Evolutionary conservation across 2,329 filamentous ascomycete genomes (phyloP), one percentile per base, ranked within the genome.

Genomic region (Hypoxylon sp.): DNA sequence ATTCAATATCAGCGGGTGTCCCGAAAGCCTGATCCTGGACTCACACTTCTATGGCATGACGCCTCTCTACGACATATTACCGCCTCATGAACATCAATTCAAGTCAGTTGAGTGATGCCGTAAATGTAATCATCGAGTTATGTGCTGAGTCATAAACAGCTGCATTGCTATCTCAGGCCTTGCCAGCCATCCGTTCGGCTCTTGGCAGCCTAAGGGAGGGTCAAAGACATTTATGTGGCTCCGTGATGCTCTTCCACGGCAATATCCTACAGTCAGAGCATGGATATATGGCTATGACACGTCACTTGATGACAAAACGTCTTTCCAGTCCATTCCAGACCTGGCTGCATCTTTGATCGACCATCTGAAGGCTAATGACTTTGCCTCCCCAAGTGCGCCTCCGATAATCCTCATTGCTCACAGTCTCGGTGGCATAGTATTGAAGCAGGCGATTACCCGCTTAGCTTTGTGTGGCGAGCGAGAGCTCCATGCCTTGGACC

Each of bases 81-180:
- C 34, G 11, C 14, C 34, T 51, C 34, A 39, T 9, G 47, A 51
- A 30, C 16, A 57, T 39, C 1, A 39, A 16, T 39, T 39, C n/a
- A 39, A 39, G 34, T 39, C n/a, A 39, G 34, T 16, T n/a, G n/a
- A n/a, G n/a, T n/a, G 2, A 16, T 2, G n/a, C 6, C 34, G 16
- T 16, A 39, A 39, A 16, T n/a, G n/a, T 8, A 39, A n/a, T 16
- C 34, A 16, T 3, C 14, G n/a, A 16, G n/a, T 39, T 39, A 39
- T 39, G 5, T 39, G n/a, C 34, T 39, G n/a, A 39, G 34, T 39
- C 43, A 6, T 8, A n/a, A 23, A 39, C 32, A 73, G 66, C 29
- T 73, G 65, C 43, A 71, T 73, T 29, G 70, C 71, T 8, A 61
- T 71, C 3, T 68, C 71, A 1, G 71, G 71, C 2, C 65, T 73